Evolutionary conservation across 257 asterid genomes (phyloP).

Genomic region (Salvia rosmarinus): DNA sequence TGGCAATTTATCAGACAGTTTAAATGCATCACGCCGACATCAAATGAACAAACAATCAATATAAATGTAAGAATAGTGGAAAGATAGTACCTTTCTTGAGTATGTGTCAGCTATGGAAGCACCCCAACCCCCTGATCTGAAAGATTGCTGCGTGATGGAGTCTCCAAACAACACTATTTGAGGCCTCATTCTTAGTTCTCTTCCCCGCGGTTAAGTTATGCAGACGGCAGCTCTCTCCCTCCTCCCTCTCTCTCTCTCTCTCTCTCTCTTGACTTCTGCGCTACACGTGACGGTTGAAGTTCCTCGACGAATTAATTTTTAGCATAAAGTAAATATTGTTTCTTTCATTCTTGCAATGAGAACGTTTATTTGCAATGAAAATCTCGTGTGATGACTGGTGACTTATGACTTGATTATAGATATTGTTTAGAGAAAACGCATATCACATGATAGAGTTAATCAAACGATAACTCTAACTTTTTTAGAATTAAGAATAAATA

Average conservation of each 20-base stretch:
- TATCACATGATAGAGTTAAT: too few relatives aligned
- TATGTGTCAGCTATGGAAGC: slow-evolving; percentile 78
- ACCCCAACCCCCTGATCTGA: slow-evolving; percentile 90
- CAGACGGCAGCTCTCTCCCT: too few relatives aligned
- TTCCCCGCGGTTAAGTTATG: background rate
- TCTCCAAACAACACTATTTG: slow-evolving; percentile 84
- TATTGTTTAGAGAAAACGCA: too few relatives aligned
- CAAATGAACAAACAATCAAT: background rate
- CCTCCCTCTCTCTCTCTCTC: too few relatives aligned
- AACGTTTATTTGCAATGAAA: too few relatives aligned
- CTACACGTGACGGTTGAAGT: background rate
- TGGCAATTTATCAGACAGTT: background rate
- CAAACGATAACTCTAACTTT: too few relatives aligned
- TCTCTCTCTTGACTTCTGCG: too few relatives aligned
- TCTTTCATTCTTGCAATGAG: background rate
- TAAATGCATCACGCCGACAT: background rate
- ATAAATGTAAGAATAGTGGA: background rate
- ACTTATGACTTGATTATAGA: too few relatives aligned
- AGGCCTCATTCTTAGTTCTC: slow-evolving; percentile 61
- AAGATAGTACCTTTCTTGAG: slow-evolving; percentile 64
- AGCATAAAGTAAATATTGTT: background rate
- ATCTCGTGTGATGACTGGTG: background rate
- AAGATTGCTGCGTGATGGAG: slow-evolving; percentile 82
- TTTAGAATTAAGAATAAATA: too few relatives aligned
- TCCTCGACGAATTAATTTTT: background rate